phyloP scores from a whole-genome alignment of 2,329 filamentous ascomycete genomes.

The Stachybotrys chlorohalonatus region DNA sequence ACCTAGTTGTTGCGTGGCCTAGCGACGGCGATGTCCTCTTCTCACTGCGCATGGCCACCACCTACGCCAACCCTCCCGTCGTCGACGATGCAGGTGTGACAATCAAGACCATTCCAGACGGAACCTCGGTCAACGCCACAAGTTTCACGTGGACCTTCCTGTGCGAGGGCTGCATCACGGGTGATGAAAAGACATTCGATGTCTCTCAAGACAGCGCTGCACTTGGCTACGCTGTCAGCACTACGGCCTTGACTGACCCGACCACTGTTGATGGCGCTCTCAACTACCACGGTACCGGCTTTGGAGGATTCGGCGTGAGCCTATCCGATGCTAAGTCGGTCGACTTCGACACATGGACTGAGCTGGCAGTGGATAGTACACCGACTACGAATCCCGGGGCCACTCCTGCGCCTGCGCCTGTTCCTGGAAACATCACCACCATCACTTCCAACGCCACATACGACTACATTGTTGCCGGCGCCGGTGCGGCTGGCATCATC shows the following conservation, averaged over 20 bases:
- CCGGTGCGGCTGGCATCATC: slow-evolving; percentile 12
- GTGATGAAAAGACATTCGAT: slow-evolving; percentile 32
- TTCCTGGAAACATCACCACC: slow-evolving; percentile 4
- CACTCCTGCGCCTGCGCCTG: slow-evolving; percentile 2
- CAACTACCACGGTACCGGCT: slow-evolving; percentile 26
- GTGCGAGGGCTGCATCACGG: slow-evolving; percentile 48
- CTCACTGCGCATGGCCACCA: slow-evolving; percentile 47
- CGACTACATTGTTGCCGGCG: slow-evolving; percentile 12
- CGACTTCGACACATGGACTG: slow-evolving; percentile 31
- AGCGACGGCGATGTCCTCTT: slow-evolving; percentile 45
- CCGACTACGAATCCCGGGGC: slow-evolving; percentile 14
- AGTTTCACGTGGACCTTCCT: slow-evolving; percentile 55
- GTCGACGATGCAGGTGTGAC: slow-evolving; percentile 48
- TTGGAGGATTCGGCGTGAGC: slow-evolving; percentile 35
- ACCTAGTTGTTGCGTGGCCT: slow-evolving; percentile 51
- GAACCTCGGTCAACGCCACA: slow-evolving; percentile 45
- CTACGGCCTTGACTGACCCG: slow-evolving; percentile 30
- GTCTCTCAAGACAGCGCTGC: slow-evolving; percentile 36
- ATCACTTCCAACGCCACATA: slow-evolving; percentile 6
- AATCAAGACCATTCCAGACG: slow-evolving; percentile 47
- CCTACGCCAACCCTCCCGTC: slow-evolving; percentile 47
- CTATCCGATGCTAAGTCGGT: slow-evolving; percentile 25
- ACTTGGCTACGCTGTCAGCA: slow-evolving; percentile 48
- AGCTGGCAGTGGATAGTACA: slow-evolving; percentile 31
- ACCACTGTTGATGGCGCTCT: slow-evolving; percentile 19